Evolutionary conservation across 768 basidiomycete genomes (phyloP), one percentile per base, ranked within the genome.

Genomic region (Termitomyces bulborhizus): DNA sequence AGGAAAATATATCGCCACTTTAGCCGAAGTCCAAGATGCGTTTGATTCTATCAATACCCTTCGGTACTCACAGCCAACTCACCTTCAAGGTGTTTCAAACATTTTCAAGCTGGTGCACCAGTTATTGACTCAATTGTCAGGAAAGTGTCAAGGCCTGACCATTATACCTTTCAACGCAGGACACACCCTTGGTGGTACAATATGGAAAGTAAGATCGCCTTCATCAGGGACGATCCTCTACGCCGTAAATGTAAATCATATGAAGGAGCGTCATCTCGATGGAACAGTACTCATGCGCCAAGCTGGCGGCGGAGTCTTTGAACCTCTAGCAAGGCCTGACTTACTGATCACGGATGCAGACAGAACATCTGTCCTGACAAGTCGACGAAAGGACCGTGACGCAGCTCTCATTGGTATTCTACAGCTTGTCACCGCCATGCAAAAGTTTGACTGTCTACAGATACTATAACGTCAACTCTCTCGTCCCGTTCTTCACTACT

Each of bases 161-260:
- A 90, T 99, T 59, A 95, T 94, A 16, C 93, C 97, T 1, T 97
- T 94, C 71, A 88, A 90, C 63, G 89, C 93, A 12, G 97, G 96
- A 0, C 95, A 98, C 68, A 92, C 92, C 0, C 80, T 99, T 15
- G 97, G 97, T 57, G 97, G 96, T 43, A 93, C 95, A 5, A 90
- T 99, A 59, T 98, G 94, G 94, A 98, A 98, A 67, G 89, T 99
- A 58, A 86, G 97, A n/a, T 98, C 95, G 0, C 94, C 97, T 2
- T 93, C 94, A 0, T 91, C 92, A 11, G 96, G 95, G 3, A 98
- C 97, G 3, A 88, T 98, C 34, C 75, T 98, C 26, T 98, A 99
- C 66, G 94, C 94, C 8, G 91, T 98, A 16, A 83, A 93, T 61
- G 78, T 98, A 75, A 98, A 98, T 68, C 97, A 99, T 69, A 95